Percentiles rank a stretch among this genome's conserved stretches.
phyloP scores from a whole-genome alignment of 129 eudicot species.

The Apium graveolens region DNA sequence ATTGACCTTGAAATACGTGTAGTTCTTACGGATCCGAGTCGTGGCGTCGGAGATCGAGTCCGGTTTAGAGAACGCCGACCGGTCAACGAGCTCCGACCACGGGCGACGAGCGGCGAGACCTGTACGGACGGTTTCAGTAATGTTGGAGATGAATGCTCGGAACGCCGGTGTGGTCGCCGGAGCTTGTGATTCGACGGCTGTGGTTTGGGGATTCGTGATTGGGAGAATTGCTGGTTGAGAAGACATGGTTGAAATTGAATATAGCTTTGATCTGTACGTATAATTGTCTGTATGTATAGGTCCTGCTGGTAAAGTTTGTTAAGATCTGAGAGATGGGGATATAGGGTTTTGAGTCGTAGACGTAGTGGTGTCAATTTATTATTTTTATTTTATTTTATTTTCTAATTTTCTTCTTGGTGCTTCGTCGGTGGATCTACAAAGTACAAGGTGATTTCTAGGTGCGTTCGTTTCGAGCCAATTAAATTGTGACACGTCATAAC shows the following conservation, averaged over 20 bases:
- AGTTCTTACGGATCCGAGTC: constrained; percentile 75
- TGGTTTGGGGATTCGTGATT: constrained; percentile 27
- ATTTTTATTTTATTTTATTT: too few relatives aligned
- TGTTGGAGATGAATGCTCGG: constrained; percentile 43
- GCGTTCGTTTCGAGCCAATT: not conserved
- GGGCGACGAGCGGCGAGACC: constrained; percentile 82
- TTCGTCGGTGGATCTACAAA: constrained; percentile 4
- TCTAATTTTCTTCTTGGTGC: not conserved
- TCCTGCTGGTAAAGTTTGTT: not conserved
- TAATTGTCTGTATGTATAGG: not conserved
- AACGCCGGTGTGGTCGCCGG: constrained; percentile 44
- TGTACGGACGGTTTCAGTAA: constrained; percentile 40
- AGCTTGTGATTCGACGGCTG: constrained; percentile 26
- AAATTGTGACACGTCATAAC: not conserved
- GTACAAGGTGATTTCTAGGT: not conserved
- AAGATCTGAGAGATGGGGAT: not conserved
- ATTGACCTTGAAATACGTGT: constrained; percentile 67
- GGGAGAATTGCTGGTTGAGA: constrained; percentile 47
- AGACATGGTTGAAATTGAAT: constrained; percentile 20
- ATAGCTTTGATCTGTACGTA: not conserved
- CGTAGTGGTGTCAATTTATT: not conserved
- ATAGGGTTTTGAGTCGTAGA: not conserved
- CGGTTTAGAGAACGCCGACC: constrained; percentile 76
- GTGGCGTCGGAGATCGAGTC: constrained; percentile 78
- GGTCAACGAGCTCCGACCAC: constrained; percentile 77